phyloP scores from a whole-genome alignment of 371 early-diverging fungal species.

The Conidiobolus incongruus region DNA sequence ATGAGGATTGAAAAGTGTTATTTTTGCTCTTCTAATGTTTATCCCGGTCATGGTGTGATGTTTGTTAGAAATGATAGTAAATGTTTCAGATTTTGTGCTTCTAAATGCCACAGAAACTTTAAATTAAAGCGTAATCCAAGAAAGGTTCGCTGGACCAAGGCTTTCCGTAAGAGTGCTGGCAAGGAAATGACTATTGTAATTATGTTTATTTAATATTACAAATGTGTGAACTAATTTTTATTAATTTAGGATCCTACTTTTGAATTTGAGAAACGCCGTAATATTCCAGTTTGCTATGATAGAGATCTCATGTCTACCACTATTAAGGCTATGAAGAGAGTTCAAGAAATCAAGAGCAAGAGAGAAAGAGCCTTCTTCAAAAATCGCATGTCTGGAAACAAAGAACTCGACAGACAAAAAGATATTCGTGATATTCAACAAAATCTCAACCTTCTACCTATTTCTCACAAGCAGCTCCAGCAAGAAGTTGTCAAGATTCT shows the following conservation, averaged over 20 bases:
- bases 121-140: slow-evolving; percentile 99
- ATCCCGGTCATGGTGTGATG: slow-evolving; percentile 97
- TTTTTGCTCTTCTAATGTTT: slow-evolving; percentile 95
- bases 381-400: slow-evolving; percentile 56
- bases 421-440: slow-evolving; percentile 53
- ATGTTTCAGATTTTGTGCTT: slow-evolving; percentile 94
- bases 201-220: too few relatives aligned
- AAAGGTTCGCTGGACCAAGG: slow-evolving; percentile 99
- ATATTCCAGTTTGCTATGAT: slow-evolving; percentile 92
- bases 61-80: slow-evolving; percentile 97
- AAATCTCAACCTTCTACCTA: slow-evolving; percentile 66
- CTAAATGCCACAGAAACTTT: slow-evolving; percentile 98
- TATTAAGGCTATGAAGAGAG: slow-evolving; percentile 89
- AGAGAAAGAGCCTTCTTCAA: slow-evolving; percentile 78
- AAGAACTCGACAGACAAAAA: slow-evolving; percentile 45
- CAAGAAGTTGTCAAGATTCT: too few relatives aligned
- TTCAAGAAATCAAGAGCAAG: slow-evolving; percentile 73
- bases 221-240: too few relatives aligned
- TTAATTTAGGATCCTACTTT: slow-evolving; percentile 80
- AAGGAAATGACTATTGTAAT: slow-evolving; percentile 96
- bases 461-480: too few relatives aligned
- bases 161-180: slow-evolving; percentile 89
- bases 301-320: slow-evolving; percentile 86
- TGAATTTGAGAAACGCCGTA: slow-evolving; percentile 94
- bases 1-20: slow-evolving; percentile 99